Conservation (phyloP, 768 basidiomycete genomes). For the Tremella yokohamensis region DNA sequence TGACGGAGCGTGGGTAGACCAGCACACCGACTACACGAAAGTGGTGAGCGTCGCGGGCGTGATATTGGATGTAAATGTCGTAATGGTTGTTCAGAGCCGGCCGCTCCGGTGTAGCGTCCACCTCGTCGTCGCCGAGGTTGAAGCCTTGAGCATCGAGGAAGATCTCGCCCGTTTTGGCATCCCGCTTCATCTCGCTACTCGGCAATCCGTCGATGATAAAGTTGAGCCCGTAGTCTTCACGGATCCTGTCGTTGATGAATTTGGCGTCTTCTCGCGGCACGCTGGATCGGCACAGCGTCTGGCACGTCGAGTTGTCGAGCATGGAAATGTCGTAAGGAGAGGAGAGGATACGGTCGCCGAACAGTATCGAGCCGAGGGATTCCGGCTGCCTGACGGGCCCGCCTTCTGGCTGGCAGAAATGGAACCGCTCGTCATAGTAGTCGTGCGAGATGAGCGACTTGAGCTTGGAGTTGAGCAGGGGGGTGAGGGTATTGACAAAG, state of each 20-base stretch:
- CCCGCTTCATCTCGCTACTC: conserved; percentile 85
- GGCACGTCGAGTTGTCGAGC: conserved; percentile 70
- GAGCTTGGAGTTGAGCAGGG: conserved; percentile 60
- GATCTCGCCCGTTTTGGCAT: conserved; percentile 70
- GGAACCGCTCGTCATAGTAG: conserved; percentile 79
- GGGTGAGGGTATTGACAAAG: conserved; percentile 75
- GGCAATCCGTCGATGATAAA: conserved; percentile 94
- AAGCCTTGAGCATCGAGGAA: conserved; percentile 86
- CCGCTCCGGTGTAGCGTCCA: conserved; percentile 53
- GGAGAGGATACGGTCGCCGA: conserved; percentile 90
- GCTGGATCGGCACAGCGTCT: conserved; percentile 63
- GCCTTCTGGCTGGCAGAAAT: conserved; percentile 75
- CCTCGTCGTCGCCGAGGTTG: conserved; percentile 67
- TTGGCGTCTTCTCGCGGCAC: conserved; percentile 70
- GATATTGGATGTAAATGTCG: conserved; percentile 63
- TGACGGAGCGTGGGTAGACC: conserved; percentile 57
- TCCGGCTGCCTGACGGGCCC: conserved; percentile 64
- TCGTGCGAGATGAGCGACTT: conserved; percentile 62
- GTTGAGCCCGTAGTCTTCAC: conserved; percentile 87
- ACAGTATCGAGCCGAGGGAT: conserved; percentile 87
- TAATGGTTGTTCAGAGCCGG: conserved; percentile 91
- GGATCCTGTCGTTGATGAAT: conserved; percentile 87
- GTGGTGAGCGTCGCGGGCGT: conserved; percentile 62
- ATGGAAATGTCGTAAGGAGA: conserved; percentile 87
- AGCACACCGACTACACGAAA: conserved; percentile 88